Conservation (phyloP, 2,329 filamentous ascomycete genomes). For the Tolypocladium ovalisporum region DNA sequence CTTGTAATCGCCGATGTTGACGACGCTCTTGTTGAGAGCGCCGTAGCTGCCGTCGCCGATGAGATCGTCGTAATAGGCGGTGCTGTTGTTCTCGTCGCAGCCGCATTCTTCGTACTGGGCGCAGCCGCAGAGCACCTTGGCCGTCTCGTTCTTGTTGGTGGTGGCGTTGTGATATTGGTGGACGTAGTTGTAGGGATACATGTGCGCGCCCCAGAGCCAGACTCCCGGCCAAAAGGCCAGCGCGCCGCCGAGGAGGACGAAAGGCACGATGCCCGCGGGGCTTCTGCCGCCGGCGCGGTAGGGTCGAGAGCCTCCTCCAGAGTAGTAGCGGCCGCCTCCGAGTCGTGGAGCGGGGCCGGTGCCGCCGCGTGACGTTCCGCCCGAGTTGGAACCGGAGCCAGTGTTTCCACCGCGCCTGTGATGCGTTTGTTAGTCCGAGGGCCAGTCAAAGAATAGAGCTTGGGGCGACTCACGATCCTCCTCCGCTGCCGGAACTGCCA, state of each 20-base stretch:
- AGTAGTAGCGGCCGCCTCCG: slow-evolving; percentile 55
- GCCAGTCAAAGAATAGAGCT: neutral
- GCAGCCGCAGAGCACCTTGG: slow-evolving; percentile 37
- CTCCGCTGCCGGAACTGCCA: slow-evolving; percentile 5
- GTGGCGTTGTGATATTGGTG: slow-evolving; percentile 39
- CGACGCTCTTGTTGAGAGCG: slow-evolving; percentile 48
- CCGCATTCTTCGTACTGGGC: slow-evolving; percentile 40
- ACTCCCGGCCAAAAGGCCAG: slow-evolving; percentile 52
- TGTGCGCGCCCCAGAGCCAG: slow-evolving; percentile 54
- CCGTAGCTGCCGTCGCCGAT: slow-evolving; percentile 55
- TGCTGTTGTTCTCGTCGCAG: slow-evolving; percentile 57
- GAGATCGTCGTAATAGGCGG: slow-evolving; percentile 47
- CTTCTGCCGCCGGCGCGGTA: slow-evolving; percentile 47
- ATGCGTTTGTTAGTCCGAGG: neutral
- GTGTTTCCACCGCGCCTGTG: slow-evolving; percentile 17
- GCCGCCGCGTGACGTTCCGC: slow-evolving; percentile 45
- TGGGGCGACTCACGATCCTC: slow-evolving; percentile 4
- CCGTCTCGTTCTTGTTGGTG: slow-evolving; percentile 26
- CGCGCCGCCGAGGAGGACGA: slow-evolving; percentile 36
- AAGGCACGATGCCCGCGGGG: slow-evolving; percentile 38
- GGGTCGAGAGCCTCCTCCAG: slow-evolving; percentile 50
- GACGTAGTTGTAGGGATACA: slow-evolving; percentile 36
- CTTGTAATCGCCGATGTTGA: slow-evolving; percentile 40
- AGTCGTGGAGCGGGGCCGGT: slow-evolving; percentile 46
- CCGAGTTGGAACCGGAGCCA: slow-evolving; percentile 23